Evolutionary conservation across 495 filamentous ascomycete species (phyloP).

Genomic region (Aspergillus olivimuriae): DNA sequence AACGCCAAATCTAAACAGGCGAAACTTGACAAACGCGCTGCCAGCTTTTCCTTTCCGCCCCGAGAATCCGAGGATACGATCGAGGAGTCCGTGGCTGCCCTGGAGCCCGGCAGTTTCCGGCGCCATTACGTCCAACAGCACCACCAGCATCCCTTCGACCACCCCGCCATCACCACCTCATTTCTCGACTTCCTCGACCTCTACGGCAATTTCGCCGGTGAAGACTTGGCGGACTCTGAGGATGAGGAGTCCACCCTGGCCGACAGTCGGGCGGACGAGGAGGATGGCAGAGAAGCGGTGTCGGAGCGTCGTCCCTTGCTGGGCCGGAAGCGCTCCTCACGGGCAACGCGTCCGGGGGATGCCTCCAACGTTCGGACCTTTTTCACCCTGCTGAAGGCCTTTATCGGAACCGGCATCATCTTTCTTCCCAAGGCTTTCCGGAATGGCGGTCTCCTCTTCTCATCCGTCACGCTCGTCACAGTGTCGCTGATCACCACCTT

Average conservation of each 20-base stretch:
- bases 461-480: slow-evolving; percentile 70
- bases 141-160: slow-evolving; percentile 35
- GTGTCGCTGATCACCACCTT: slow-evolving; percentile 75
- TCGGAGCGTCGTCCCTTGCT: slow-evolving; percentile 46
- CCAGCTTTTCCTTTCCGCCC: slow-evolving; percentile 46
- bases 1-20: slow-evolving; percentile 36
- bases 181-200: slow-evolving; percentile 65
- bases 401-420: slow-evolving; percentile 86
- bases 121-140: slow-evolving; percentile 52
- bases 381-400: slow-evolving; percentile 80
- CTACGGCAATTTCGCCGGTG: slow-evolving; percentile 66
- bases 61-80: slow-evolving; percentile 29
- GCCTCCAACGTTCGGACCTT: slow-evolving; percentile 58
- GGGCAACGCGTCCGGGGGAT: slow-evolving; percentile 48
- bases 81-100: slow-evolving; percentile 41
- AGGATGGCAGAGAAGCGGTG: slow-evolving; percentile 24
- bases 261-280: too few relatives aligned
- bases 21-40: slow-evolving; percentile 44
- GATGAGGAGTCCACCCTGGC: slow-evolving; percentile 44
- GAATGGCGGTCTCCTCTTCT: slow-evolving; percentile 91
- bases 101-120: slow-evolving; percentile 53
- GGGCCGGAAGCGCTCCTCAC: too few relatives aligned
- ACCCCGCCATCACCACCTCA: slow-evolving; percentile 45
- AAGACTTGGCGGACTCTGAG: slow-evolving; percentile 61
- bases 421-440: slow-evolving; percentile 83